Evolutionary conservation across 2,329 filamentous ascomycete species (phyloP).

Genomic region (Thielaviopsis populi): DNA sequence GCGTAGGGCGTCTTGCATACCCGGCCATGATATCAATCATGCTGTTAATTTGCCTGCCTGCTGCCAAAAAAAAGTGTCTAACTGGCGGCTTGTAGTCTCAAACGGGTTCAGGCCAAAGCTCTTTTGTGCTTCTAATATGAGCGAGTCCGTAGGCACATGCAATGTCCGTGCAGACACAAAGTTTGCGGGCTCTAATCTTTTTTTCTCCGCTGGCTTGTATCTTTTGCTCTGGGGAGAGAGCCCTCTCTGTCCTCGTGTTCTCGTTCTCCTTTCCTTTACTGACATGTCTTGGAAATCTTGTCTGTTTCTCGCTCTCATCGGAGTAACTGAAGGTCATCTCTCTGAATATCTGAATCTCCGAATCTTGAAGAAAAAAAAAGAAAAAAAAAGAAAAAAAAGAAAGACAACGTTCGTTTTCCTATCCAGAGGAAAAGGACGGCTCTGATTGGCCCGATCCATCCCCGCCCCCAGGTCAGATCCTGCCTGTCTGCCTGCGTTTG

Average conservation of each 20-base stretch:
- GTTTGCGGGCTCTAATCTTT: not conserved
- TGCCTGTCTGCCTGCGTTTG: not conserved
- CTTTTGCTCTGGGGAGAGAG: not conserved
- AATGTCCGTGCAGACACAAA: constrained; percentile 1
- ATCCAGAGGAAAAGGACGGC: not conserved
- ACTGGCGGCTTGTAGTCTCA: not conserved
- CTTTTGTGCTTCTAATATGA: not conserved
- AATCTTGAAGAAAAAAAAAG: not conserved
- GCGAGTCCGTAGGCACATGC: not conserved
- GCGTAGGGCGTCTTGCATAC: not conserved
- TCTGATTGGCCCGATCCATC: not conserved
- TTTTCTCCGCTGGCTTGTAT: not conserved
- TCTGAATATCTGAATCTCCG: too few relatives aligned
- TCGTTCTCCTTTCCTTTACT: not conserved
- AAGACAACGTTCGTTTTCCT: not conserved
- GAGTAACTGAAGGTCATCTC: not conserved
- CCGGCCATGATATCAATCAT: not conserved
- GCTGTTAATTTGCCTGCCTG: constrained; percentile 1
- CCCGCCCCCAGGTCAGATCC: not conserved
- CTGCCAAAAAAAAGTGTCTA: not conserved
- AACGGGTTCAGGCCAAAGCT: not conserved
- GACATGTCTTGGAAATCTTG: not conserved
- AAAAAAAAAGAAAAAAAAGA: too few relatives aligned
- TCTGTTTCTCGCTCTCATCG: not conserved
- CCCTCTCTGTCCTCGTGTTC: not conserved